These are phyloP conservation scores for Punica granatum DNA, from an alignment of 345 rosid species.

Conservation along the genomic window DNA sequence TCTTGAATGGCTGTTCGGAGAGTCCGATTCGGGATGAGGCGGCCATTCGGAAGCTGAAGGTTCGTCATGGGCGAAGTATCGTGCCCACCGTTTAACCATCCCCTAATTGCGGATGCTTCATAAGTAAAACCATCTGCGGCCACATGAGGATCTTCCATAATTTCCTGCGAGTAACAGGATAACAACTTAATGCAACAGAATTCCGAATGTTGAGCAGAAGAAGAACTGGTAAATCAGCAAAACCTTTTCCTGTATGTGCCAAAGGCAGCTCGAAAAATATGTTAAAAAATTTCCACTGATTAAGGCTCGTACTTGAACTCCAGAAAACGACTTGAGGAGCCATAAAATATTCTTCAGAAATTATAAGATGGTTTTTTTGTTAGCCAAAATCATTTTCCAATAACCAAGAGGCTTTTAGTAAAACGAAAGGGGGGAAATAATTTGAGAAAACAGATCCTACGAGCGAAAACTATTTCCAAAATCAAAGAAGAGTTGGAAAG, in stretches of 20 bases:
- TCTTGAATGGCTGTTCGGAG: slow-evolving; percentile 57
- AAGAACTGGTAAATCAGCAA: no score
- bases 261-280: no score
- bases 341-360: no score
- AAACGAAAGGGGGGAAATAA: no score
- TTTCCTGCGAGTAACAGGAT: slow-evolving; percentile 35
- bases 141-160: slow-evolving; percentile 77
- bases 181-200: neutral
- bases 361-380: no score
- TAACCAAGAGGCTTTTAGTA: no score
- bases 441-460: no score
- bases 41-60: slow-evolving; percentile 27
- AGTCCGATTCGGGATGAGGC: slow-evolving; percentile 43
- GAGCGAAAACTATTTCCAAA: neutral
- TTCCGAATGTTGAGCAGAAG: neutral
- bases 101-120: slow-evolving; percentile 71
- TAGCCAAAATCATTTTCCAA: no score
- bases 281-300: no score
- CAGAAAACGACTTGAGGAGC: no score
- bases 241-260: no score
- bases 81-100: slow-evolving; percentile 71
- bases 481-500: neutral
- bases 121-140: slow-evolving; percentile 85
- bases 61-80: slow-evolving; percentile 81
- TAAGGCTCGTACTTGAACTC: no score